Base-by-base conservation (phyloP, 2,329 filamentous ascomycete genomes). In the Cordyceps cateniannulata region DNA sequence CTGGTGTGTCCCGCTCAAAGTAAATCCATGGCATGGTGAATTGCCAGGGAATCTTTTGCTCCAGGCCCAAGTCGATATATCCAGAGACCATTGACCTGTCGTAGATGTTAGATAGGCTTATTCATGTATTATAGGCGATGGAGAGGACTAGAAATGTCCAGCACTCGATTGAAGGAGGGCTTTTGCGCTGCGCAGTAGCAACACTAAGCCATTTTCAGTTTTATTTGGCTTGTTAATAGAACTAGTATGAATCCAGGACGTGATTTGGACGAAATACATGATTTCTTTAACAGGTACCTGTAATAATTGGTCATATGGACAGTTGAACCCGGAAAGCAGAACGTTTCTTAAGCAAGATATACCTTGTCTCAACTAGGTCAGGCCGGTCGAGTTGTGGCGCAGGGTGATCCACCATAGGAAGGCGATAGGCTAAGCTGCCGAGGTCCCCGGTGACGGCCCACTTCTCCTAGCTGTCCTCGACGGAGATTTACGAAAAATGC, bases 1-100 rank as follows among this genome's bases (percentile, higher is more conserved):
- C 95, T 52, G 95, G 95, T 65, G 93, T 99, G 42, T 90, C 88
- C 65, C 84, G 86, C 62, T 81, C 86, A 38, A 91, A 87, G 74
- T 84, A 42, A 58, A 49, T 27, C 10, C 24, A 24, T 16, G 47
- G 44, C 45, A 14, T 16, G 24, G 44, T 10, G 20, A 7, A 18
- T 29, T 29, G 24, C 4, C 20, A 16, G 16, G 14, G 35, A 6
- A 7, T 42, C 10, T 22, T 58, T 16, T 42, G 22, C 18, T 6
- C 3, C 24, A n/a, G 18, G 4, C 9, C 16, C 27, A 50, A 24
- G 32, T 20, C 16, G n/a, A 38, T n/a, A 5, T 25, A 9, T 29
- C 16, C 45, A n/a, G 18, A 5, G 6, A 40, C 5, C 35, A 25
- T 40, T 12, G 16, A 40, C 24, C n/a, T 4, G 40, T 12, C 14